A percentile compares a stretch with the other conserved stretches of the same genome.
These are phyloP conservation scores for Esteya vermicola DNA, from an alignment of 2,329 filamentous ascomycete species.

Conservation along the genomic window DNA sequence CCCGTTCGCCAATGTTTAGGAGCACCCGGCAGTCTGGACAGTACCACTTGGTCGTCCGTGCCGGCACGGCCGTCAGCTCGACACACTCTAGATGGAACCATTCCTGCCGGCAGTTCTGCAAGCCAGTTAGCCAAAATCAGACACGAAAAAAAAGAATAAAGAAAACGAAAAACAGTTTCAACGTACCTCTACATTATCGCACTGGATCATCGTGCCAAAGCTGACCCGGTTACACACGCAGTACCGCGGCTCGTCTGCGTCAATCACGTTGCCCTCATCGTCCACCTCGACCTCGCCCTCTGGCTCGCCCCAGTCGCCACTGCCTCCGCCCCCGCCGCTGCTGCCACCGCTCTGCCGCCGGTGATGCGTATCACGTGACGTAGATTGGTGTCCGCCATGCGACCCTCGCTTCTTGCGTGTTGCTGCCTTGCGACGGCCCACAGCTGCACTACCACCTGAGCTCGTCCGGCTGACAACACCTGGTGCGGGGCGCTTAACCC, in stretches of 20 bases:
- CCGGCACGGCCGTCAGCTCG: slow-evolving; percentile 50
- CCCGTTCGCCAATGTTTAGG: slow-evolving; percentile 48
- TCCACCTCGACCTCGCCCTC: slow-evolving; percentile 45
- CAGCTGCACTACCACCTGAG: slow-evolving; percentile 48
- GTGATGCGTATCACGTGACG: slow-evolving; percentile 19
- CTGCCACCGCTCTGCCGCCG: slow-evolving; percentile 21
- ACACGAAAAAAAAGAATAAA: too few relatives aligned
- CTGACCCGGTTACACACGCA: slow-evolving; percentile 69
- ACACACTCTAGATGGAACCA: slow-evolving; percentile 81
- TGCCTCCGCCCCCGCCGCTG: slow-evolving; percentile 27
- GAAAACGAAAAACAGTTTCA: not conserved
- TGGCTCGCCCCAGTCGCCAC: slow-evolving; percentile 23
- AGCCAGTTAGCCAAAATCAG: slow-evolving; percentile 6
- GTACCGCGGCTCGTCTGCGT: slow-evolving; percentile 62
- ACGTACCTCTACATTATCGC: slow-evolving; percentile 63
- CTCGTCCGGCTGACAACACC: slow-evolving; percentile 53
- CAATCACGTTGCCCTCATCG: slow-evolving; percentile 55
- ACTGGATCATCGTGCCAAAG: slow-evolving; percentile 72
- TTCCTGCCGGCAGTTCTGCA: slow-evolving; percentile 57
- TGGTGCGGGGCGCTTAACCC: slow-evolving; percentile 56
- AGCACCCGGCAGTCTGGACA: slow-evolving; percentile 60
- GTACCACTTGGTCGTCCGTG: slow-evolving; percentile 69
- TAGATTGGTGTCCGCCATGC: not conserved
- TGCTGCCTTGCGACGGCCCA: slow-evolving; percentile 57
- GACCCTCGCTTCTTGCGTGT: slow-evolving; percentile 47